Base-by-base conservation (phyloP, 179 eudicot genomes). In the Carnegiea gigantea region DNA sequence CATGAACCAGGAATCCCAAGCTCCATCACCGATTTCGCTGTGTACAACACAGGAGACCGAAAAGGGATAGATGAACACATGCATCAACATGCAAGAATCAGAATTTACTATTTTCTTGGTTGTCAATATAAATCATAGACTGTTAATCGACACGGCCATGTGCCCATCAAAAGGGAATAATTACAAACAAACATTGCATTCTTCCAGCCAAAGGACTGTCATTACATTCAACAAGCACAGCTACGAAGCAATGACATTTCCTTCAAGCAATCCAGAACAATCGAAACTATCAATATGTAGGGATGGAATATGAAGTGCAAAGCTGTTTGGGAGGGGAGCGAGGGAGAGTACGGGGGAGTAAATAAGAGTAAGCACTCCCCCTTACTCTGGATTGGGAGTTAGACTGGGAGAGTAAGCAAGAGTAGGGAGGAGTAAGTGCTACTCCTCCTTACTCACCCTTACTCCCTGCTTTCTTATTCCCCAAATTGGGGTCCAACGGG, bases 1-100 rank as follows among this genome's bases (percentile, higher is more conserved):
- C 88, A 78, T 94, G 86, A 95, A 92, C 99, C 99, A 95, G 75
- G 99, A 93, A 88, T 91, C 95, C 98, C 98, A 91, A 62, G 84
- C 20, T 75, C 95, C 95, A 86, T 89, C 82, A 77, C 98, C 98
- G 78, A 95, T 89, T 90, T 92, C 98, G 23, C 98, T 95, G 83
- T 64, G 30, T 59, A 60, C 62, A 72, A 57, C 49, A 20, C 48
- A 83, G 70, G 59, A 80, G 44, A 77, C 71, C 77, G 59, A 36
- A 70, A 36, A 68, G 20, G 53, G 76, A 21, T 38, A 68, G n/a
- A 51, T 85, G 40, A 77, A 65, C 53, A 75, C 57, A 81, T 68
- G 43, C 43, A 68, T 68, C 17, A 30, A 60, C 26, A 26, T 18
- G 40, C 43, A 15, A 36, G 73, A 70, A 30, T 12, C 15, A 70